A percentile compares a stretch with the other conserved stretches of the same genome.
phyloP scores from a whole-genome alignment of 495 filamentous ascomycete genomes.

The Penicillium alfredii region DNA sequence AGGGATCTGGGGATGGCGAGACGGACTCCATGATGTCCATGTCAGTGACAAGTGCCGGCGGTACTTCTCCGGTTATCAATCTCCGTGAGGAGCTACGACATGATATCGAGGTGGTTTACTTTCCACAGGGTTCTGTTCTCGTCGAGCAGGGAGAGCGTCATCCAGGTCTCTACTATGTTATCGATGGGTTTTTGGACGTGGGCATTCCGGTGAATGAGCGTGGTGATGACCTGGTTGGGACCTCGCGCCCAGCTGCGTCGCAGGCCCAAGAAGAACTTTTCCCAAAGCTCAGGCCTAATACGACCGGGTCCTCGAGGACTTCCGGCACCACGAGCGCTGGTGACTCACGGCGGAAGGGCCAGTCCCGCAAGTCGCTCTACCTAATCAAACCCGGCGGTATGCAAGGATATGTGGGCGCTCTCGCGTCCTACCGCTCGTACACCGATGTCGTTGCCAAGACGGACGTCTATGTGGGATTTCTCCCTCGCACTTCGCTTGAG shows the following conservation, averaged over 20 bases:
- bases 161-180: conserved; percentile 94
- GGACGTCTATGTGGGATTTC: conserved; percentile 95
- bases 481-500: conserved; percentile 80
- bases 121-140: conserved; percentile 89
- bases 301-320: conserved; percentile 41
- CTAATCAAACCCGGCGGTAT: conserved; percentile 93
- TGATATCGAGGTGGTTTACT: conserved; percentile 97
- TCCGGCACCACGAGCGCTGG: conserved; percentile 25
- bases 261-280: conserved; percentile 39
- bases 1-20: conserved; percentile 74
- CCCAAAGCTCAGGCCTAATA: conserved; percentile 44
- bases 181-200: conserved; percentile 94
- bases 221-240: conserved; percentile 37
- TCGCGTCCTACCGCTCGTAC: conserved; percentile 92
- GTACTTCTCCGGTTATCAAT: conserved; percentile 50
- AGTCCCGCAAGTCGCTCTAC: conserved; percentile 68
- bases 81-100: conserved; percentile 69
- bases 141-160: conserved; percentile 96
- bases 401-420: conserved; percentile 86
- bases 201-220: conserved; percentile 61
- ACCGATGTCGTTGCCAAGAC: conserved; percentile 96
- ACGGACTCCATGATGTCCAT: conserved; percentile 75
- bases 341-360: conserved; percentile 44
- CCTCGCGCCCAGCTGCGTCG: conserved; percentile 23
- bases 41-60: conserved; percentile 51